Base-by-base conservation (phyloP, 108 stramenopile species). In the Schizochytrium sp. region DNA sequence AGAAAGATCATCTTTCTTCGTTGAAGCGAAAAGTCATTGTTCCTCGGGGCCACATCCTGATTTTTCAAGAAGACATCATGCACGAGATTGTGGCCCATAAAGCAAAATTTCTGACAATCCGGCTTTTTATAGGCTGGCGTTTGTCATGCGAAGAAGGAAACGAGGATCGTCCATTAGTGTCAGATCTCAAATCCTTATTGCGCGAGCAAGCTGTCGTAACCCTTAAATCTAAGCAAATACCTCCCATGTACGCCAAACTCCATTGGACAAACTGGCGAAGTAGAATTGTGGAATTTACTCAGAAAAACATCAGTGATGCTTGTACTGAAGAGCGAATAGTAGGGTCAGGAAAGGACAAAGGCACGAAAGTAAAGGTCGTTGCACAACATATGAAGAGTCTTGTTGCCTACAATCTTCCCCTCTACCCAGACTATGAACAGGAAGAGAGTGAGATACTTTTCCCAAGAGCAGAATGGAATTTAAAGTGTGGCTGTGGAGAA, bases 191-290 rank as follows among this genome's bases (percentile, higher is more conserved):
- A 7, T 12, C 12, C 42, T 5, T 13, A 8, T 44, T 69, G 8
- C 42, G 44, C 42, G 28, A 69, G 10, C 64, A 69, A 44, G 64
- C 64, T 7, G 64, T 69, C 12, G 44, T 69, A 8, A 38, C 64
- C 10, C 64, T 69, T 44, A 69, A 69, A 38, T 69, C 64, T 8
- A 15, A 15, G 12, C 64, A 69, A 15, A 38, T 69, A 7, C 64
- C 64, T 7, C 64, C 64, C 2, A 69, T 69, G 64, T 69, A 69
- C 64, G 64, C 64, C 12, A 69, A 69, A 38, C 64, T 69, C 10
- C 64, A 69, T 15, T 69, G 64, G 64, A 69, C 64, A 3, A 69
- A 69, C 44, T 69, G 64, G 64, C 64, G 64, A 38, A 38, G 5
- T 5, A 69, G 44, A 44, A 69, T 69, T 44, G 64, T 69, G 42